Conservation (phyloP, 768 basidiomycete species). For the Crassisporium funariophilum region DNA sequence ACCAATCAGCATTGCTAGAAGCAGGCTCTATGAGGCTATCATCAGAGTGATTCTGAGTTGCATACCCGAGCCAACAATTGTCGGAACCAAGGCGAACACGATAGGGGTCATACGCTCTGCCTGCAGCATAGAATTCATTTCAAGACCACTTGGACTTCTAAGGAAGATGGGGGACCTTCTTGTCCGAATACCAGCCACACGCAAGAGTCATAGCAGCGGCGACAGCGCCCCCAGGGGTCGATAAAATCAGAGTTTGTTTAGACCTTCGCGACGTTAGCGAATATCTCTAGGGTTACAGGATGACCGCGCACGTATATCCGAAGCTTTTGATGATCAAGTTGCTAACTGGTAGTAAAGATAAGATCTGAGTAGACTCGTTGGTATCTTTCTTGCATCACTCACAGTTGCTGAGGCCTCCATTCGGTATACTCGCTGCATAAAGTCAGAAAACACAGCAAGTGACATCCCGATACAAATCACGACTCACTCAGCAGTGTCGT, state of each 20-base stretch:
- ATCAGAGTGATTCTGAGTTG: too few relatives aligned
- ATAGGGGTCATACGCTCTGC: conserved; percentile 65
- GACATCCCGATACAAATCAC: background rate
- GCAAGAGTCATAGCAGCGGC: conserved; percentile 48
- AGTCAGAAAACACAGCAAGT: conserved; percentile 8
- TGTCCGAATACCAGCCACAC: conserved; percentile 70
- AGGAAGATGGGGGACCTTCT: conserved; percentile 40
- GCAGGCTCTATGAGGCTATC: background rate
- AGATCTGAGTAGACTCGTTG: background rate
- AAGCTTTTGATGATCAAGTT: conserved; percentile 65
- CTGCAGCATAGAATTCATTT: conserved; percentile 24
- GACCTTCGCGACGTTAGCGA: conserved; percentile 43
- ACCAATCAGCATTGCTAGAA: conserved; percentile 52
- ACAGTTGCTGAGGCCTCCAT: conserved; percentile 67
- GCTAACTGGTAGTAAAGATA: conserved; percentile 41
- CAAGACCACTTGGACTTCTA: background rate
- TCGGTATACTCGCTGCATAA: conserved; percentile 60
- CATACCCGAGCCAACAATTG: conserved; percentile 57
- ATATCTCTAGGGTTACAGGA: too few relatives aligned
- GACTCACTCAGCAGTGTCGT: conserved; percentile 60
- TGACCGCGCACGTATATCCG: conserved; percentile 67
- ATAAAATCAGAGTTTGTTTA: conserved; percentile 60
- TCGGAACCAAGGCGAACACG: conserved; percentile 56
- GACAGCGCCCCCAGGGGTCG: conserved; percentile 57
- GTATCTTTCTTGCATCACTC: conserved; percentile 16